A percentile compares a stretch with the other conserved stretches of the same genome.
phyloP scores from a whole-genome alignment of 805 yeast species.

The Kazachstania martiniae region DNA sequence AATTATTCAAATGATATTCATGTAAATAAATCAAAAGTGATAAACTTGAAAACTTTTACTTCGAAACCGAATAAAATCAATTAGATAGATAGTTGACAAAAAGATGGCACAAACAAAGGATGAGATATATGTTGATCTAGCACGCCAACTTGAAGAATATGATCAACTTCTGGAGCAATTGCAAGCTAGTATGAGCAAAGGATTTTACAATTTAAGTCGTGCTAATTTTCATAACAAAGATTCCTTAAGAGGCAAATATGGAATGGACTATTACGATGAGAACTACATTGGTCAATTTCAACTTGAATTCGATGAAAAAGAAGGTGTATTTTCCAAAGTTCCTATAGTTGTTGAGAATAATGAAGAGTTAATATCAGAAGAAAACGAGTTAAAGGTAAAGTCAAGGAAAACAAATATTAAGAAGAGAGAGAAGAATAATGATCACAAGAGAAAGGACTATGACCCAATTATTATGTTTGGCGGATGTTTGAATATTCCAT shows the following conservation, averaged over 20 bases:
- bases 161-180: conserved; percentile 22
- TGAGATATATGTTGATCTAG: conserved; percentile 6
- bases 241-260: conserved; percentile 23
- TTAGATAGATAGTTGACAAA: no score
- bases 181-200: conserved; percentile 15
- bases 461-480: conserved; percentile 27
- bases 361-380: conserved; percentile 1
- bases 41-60: not conserved
- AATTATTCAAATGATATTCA: not conserved
- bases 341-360: no score
- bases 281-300: conserved; percentile 16
- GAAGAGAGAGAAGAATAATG: conserved; percentile 1
- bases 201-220: conserved; percentile 19
- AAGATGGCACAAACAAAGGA: no score
- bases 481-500: conserved; percentile 19
- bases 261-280: conserved; percentile 26
- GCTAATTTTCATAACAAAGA: conserved; percentile 26
- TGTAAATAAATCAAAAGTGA: not conserved
- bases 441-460: conserved; percentile 3
- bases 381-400: not conserved
- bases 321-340: no score
- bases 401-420: conserved; percentile 2
- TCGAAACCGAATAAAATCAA: no score
- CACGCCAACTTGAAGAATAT: conserved; percentile 15
- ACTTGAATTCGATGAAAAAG: conserved; percentile 4